These are phyloP conservation scores for Osmozyma mogii DNA, from an alignment of 805 yeast genomes.

Conservation along the genomic window DNA sequence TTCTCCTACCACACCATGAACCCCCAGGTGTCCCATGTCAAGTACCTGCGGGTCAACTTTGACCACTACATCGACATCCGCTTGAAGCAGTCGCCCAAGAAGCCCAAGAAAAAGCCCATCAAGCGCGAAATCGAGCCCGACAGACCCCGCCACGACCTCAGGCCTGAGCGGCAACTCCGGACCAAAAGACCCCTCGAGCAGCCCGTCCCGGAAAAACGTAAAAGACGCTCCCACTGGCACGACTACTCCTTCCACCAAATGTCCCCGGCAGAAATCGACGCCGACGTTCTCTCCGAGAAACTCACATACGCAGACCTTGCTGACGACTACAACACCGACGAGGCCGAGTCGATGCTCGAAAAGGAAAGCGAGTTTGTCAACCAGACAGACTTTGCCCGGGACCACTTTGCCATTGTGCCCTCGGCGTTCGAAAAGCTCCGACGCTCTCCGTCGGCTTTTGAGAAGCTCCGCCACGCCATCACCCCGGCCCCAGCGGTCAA, in stretches of 20 bases:
- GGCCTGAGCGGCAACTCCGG: too few relatives aligned
- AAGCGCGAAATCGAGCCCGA: conserved; percentile 1
- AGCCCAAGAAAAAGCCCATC: too few relatives aligned
- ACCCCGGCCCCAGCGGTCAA: too few relatives aligned
- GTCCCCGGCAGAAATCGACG: too few relatives aligned
- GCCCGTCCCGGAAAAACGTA: too few relatives aligned
- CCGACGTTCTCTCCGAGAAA: too few relatives aligned
- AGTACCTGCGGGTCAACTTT: conserved; percentile 20
- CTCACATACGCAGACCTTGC: conserved; percentile 7
- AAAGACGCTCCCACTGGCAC: too few relatives aligned
- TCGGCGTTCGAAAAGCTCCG: conserved; percentile 9
- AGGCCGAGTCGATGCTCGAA: conserved; percentile 4
- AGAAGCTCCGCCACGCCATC: conserved; percentile 8
- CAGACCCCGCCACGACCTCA: conserved; percentile 1
- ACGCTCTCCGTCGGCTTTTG: conserved; percentile 9
- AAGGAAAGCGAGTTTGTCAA: conserved; percentile 2
- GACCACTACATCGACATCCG: conserved; percentile 31
- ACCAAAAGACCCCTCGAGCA: too few relatives aligned
- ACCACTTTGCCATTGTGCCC: conserved; percentile 3
- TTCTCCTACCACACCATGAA: conserved; percentile 34
- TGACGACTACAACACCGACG: conserved; percentile 12
- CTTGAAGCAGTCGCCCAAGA: conserved; percentile 14
- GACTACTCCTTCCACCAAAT: too few relatives aligned
- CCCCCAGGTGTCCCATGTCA: conserved; percentile 17
- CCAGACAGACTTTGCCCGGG: background rate